Evolutionary conservation across 371 early-diverging fungal species (phyloP).

Genomic region (Mortierella sp.): DNA sequence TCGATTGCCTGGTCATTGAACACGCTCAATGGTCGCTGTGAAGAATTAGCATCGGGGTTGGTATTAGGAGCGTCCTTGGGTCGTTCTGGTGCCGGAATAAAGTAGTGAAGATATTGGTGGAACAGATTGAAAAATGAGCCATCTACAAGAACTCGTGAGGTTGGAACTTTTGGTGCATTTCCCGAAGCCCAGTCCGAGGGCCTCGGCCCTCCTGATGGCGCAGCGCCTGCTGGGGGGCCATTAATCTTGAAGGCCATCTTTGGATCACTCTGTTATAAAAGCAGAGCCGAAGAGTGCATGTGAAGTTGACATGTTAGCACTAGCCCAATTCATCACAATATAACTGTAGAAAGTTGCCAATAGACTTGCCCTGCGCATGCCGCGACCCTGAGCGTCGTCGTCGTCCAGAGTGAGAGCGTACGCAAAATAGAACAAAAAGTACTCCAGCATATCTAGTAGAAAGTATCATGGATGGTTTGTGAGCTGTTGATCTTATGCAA

Average conservation of each 20-base stretch:
- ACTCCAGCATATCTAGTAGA: conserved; percentile 51
- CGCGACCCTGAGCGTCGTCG: conserved; percentile 45
- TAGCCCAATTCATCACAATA: background rate
- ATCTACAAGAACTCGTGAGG: conserved; percentile 38
- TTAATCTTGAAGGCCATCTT: conserved; percentile 47
- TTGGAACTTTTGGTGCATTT: conserved; percentile 24
- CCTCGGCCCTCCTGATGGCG: conserved; percentile 10
- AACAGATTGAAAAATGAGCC: conserved; percentile 51
- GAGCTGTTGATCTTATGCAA: background rate
- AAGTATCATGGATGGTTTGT: background rate
- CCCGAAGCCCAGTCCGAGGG: conserved; percentile 29
- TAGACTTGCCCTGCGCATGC: conserved; percentile 34
- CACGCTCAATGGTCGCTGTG: conserved; percentile 17
- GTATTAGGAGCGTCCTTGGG: background rate
- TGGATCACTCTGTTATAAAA: conserved; percentile 31
- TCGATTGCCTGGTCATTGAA: conserved; percentile 45
- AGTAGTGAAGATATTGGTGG: conserved; percentile 46
- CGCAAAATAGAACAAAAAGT: conserved; percentile 55
- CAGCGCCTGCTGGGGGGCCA: conserved; percentile 7
- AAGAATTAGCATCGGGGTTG: background rate
- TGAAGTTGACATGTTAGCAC: background rate
- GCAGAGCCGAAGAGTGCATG: background rate
- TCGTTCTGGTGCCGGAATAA: conserved; percentile 43
- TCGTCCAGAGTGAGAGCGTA: conserved; percentile 54
- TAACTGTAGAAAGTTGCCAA: background rate